Evolutionary conservation across 2,329 filamentous ascomycete species (phyloP), one percentile per base, ranked within the genome.

Genomic region (Stagonosporopsis rhizophila): DNA sequence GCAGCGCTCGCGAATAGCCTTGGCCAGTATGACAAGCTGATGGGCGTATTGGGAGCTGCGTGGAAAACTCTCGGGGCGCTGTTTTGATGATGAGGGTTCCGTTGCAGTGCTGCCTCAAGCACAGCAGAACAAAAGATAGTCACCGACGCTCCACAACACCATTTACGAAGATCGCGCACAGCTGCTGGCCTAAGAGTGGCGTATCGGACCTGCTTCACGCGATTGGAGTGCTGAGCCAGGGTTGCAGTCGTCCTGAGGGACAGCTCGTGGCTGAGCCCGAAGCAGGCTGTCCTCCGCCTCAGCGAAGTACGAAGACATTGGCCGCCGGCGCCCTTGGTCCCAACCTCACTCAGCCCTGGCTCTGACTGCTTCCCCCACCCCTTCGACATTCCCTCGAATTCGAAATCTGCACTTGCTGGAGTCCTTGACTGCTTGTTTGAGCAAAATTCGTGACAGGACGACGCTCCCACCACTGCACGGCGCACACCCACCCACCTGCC

Each of bases 221-320:
- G 12, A 56, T 56, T 52, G 53, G 53, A 42, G 37, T 38, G 49
- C 19, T 44, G 8, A 23, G 55, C 42, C 39, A 52, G 49, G 55
- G 49, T 52, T 58, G 40, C 45, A 53, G 9, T 49, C 30, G 45
- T 52, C 55, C 44, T 39, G 32, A 38, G 40, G 30, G 42, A 48
- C 48, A 9, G 37, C 53, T 28, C 37, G 55, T 58, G 55, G 49
- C 55, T 58, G 55, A 58, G 55, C 49, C 55, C 45, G 35, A 49
- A 58, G 34, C 49, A 58, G 55, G 49, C 41, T 53, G 45, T 45
- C 55, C 50, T 58, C 55, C 55, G 55, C 55, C 55, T 46, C 55
- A 58, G 55, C 55, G 48, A 56, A 46, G 47, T 58, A 58, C 55
- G 55, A 58, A 58, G 55, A 50, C 50, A 48, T 45, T 49, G 55